Evolutionary conservation across 208 protist species (phyloP), one percentile per base, ranked within the genome.

Genomic region (Herpetomonas muscarum): DNA sequence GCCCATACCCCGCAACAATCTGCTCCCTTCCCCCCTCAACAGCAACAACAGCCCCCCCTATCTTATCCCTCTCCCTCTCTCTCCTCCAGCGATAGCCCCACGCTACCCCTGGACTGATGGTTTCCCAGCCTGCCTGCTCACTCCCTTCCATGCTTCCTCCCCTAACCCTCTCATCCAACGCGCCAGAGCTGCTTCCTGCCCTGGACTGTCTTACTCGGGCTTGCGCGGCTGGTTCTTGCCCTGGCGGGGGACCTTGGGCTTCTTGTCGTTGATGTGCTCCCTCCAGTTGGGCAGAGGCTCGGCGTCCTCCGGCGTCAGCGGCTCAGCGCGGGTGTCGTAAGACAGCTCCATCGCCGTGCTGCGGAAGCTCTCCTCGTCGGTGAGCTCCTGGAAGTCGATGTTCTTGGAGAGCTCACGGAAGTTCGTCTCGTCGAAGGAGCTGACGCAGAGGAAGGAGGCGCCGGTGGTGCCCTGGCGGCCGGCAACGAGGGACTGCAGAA

Each of bases 381-480:
- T 69, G 46, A 88, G 79, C 51, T 71, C 44, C 57, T 67, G 55
- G 53, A 95, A 93, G 12, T 70, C 41, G 25, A 92, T 83, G 49
- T 80, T 84, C 56, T 81, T 70, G 48, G 67, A 55, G 36, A 90
- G 53, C 46, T 87, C 73, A 2, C 63, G 61, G 66, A 87, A 86
- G 15, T 32, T 32, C 30, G 49, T 51, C 59, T 82, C 70, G 19
- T 88, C 70, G 47, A 70, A 74, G 28, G 54, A 53, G 68, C 50
- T 78, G 46, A 92, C 85, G 57, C 67, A 92, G 3, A 92, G 75
- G 64, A 95, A 76, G 30, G 89, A 95, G 12, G 80, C 81, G 21
- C 89, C 89, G 42, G 85, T 60, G 32, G 85, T 91, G 59, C 77
- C 85, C 48, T 81, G 75, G 55, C 89, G 89, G 31, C 89, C 89